A percentile compares a stretch with the other conserved stretches of the same genome.
Evolutionary conservation across 1,284 basidiomycete genomes (phyloP).

Genomic region (Heterobasidion parviporum): DNA sequence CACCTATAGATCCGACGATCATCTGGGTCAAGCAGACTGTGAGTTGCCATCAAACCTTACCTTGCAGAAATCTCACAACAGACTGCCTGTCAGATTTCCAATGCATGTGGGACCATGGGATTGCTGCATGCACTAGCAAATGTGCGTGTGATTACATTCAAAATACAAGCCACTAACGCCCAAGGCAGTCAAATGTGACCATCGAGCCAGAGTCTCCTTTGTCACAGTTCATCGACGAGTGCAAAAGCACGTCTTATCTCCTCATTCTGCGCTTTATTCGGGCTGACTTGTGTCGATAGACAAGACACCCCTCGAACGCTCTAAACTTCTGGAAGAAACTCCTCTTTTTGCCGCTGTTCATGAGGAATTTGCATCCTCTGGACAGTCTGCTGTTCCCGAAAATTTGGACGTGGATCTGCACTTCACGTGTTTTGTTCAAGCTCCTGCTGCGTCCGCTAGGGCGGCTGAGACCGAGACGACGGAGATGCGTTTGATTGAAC

Average conservation of each 20-base stretch:
- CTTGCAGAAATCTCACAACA: no score
- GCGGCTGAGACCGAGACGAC: conserved; percentile 9
- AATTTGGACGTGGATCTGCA: conserved; percentile 68
- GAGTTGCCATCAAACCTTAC: conserved; percentile 8
- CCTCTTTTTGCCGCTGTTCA: conserved; percentile 74
- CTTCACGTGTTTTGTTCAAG: conserved; percentile 79
- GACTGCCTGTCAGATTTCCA: conserved; percentile 50
- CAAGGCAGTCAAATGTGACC: conserved; percentile 45
- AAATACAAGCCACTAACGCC: background rate
- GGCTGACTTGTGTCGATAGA: conserved; percentile 26
- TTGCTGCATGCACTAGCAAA: conserved; percentile 77
- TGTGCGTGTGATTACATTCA: conserved; percentile 28
- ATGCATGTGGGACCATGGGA: conserved; percentile 88
- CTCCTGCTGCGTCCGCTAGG: conserved; percentile 34
- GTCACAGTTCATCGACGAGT: conserved; percentile 54
- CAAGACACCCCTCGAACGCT: conserved; percentile 64
- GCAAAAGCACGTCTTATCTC: conserved; percentile 35
- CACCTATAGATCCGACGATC: conserved; percentile 49
- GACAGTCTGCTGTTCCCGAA: conserved; percentile 53
- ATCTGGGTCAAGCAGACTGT: conserved; percentile 77
- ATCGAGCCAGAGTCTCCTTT: conserved; percentile 50
- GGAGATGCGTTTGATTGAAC: conserved; percentile 56
- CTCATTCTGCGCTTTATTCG: conserved; percentile 5
- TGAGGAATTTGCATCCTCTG: conserved; percentile 54
- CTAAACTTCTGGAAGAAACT: conserved; percentile 66